phyloP scores from a whole-genome alignment of 139 green algal species.

The Picochlorum sp. region DNA sequence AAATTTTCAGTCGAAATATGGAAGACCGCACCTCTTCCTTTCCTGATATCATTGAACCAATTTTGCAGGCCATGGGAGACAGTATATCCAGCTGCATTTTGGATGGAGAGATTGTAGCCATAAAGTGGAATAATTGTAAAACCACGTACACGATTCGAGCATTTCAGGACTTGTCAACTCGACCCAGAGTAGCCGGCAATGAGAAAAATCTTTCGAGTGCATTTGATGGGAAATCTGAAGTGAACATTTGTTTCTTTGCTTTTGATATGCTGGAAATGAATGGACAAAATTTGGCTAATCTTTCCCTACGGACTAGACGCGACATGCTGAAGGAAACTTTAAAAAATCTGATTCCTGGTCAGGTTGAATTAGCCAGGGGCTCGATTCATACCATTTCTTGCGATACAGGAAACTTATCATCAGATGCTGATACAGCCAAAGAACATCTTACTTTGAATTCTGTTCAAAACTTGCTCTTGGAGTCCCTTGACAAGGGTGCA shows the following conservation, averaged over 20 bases:
- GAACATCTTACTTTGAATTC: not conserved
- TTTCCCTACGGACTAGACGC: constrained; percentile 41
- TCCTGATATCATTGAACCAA: constrained; percentile 46
- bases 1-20: constrained; percentile 75
- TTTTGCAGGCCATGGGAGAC: constrained; percentile 13
- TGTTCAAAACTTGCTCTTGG: constrained; percentile 42
- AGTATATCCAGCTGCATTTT: constrained; percentile 29
- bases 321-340: constrained; percentile 6
- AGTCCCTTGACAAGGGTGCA: constrained; percentile 37
- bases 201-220: too few species aligned
- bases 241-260: constrained; percentile 72
- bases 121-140: constrained; percentile 33
- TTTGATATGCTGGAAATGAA: constrained; percentile 77
- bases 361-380: constrained; percentile 54
- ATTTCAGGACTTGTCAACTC: constrained; percentile 81
- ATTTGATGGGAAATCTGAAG: not conserved
- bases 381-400: not conserved
- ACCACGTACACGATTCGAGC: constrained; percentile 37
- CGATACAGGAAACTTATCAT: not conserved
- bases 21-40: constrained; percentile 60
- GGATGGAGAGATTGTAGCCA: constrained; percentile 73
- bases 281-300: constrained; percentile 40
- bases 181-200: constrained; percentile 27
- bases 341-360: constrained; percentile 39
- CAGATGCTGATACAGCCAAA: not conserved